Percentiles rank a stretch among this genome's conserved stretches.
phyloP scores from a whole-genome alignment of 2,329 filamentous ascomycete species.

The Fusarium compactum region DNA sequence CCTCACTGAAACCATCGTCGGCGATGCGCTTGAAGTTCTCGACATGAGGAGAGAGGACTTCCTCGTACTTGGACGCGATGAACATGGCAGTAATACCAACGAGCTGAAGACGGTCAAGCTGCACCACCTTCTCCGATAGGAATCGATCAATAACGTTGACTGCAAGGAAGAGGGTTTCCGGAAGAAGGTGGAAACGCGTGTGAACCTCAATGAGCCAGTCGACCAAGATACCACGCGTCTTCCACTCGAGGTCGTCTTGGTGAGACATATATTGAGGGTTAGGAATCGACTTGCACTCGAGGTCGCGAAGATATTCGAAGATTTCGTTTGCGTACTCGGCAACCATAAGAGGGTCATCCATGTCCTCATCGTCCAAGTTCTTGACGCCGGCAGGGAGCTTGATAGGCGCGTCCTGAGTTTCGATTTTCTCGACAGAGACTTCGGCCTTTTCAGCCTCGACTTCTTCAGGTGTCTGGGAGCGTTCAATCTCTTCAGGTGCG shows the following conservation, averaged over 20 bases:
- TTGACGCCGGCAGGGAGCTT: slow-evolving; percentile 55
- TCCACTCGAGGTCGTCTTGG: slow-evolving; percentile 97
- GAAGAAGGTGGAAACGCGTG: slow-evolving; percentile 93
- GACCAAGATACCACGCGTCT: slow-evolving; percentile 95
- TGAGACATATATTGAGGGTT: slow-evolving; percentile 96
- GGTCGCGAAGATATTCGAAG: slow-evolving; percentile 91
- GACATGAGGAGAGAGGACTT: slow-evolving; percentile 95
- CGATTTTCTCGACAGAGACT: slow-evolving; percentile 28
- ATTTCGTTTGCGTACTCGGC: slow-evolving; percentile 98
- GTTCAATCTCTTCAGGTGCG: slow-evolving; percentile 53
- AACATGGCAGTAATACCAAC: slow-evolving; percentile 99
- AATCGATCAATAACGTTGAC: slow-evolving; percentile 99
- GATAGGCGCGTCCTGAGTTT: slow-evolving; percentile 20
- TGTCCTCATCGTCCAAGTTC: slow-evolving; percentile 86
- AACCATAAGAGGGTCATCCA: slow-evolving; percentile 96
- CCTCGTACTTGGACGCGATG: slow-evolving; percentile 98
- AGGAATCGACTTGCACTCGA: slow-evolving; percentile 82
- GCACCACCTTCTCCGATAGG: slow-evolving; percentile 93
- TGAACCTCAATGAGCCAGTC: slow-evolving; percentile 99
- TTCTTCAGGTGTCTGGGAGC: slow-evolving; percentile 56
- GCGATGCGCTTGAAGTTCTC: slow-evolving; percentile 97
- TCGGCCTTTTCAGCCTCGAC: slow-evolving; percentile 21
- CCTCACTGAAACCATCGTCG: slow-evolving; percentile 94
- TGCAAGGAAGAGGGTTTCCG: slow-evolving; percentile 94
- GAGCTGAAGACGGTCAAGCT: slow-evolving; percentile 94